Percentiles rank a stretch among this genome's conserved stretches.
These are phyloP conservation scores for Theobroma cacao DNA, from an alignment of 345 rosid genomes.

Conservation along the genomic window DNA sequence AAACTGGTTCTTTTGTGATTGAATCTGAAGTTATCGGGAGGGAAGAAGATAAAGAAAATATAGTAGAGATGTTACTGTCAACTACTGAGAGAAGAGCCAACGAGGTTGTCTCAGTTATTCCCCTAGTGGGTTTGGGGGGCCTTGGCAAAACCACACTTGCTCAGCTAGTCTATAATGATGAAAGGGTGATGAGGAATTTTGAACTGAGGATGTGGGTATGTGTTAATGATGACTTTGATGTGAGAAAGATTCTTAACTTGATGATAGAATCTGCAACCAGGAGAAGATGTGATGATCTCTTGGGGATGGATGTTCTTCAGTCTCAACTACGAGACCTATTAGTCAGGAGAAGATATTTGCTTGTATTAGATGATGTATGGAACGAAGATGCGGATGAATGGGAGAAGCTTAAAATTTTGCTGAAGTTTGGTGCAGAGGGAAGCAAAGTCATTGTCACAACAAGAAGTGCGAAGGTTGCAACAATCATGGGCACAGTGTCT, in stretches of 20 bases:
- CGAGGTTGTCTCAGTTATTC: not conserved
- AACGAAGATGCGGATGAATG: not conserved
- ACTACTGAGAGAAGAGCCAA: not conserved
- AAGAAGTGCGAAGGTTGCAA: not conserved
- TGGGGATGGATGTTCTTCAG: slow-evolving; percentile 19
- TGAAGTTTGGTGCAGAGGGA: not conserved
- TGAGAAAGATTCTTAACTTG: not conserved
- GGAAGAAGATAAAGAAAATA: not conserved
- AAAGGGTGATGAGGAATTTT: not conserved
- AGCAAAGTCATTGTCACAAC: not conserved
- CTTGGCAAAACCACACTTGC: slow-evolving; percentile 25
- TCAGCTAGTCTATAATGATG: slow-evolving; percentile 13
- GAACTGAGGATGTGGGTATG: slow-evolving; percentile 13
- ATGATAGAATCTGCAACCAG: slow-evolving; percentile 10
- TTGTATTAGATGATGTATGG: slow-evolving; percentile 6
- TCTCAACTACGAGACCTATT: not conserved
- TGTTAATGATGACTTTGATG: slow-evolving; percentile 19
- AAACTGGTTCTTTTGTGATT: not conserved
- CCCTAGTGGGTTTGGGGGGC: slow-evolving; percentile 23
- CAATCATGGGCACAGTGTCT: not conserved
- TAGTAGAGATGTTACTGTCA: not conserved
- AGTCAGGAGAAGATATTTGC: not conserved
- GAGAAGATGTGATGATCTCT: not conserved
- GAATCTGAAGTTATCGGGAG: not conserved
- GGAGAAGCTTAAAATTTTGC: not conserved